Evolutionary conservation across 2,329 filamentous ascomycete species (phyloP).

Genomic region (Phyllosticta paracitricarpa): DNA sequence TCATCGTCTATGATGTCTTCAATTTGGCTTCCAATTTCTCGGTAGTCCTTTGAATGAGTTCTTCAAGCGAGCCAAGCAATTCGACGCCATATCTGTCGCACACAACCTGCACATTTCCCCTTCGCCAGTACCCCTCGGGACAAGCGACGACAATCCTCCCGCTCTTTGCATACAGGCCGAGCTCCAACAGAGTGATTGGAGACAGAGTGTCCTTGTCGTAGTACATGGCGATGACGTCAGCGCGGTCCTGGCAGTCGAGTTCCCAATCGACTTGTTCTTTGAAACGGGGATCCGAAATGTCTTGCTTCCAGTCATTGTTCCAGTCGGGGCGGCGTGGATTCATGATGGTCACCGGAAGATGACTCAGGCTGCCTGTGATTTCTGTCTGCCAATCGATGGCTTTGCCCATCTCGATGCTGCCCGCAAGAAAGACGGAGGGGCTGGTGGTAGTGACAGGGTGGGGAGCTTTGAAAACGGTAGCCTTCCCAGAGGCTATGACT

Average conservation of each 20-base stretch:
- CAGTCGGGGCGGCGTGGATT: slow-evolving; percentile 50
- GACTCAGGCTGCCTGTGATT: slow-evolving; percentile 26
- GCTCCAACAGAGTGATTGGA: slow-evolving; percentile 50
- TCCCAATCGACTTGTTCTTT: slow-evolving; percentile 52
- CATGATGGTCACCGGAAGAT: slow-evolving; percentile 44
- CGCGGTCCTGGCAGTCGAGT: slow-evolving; percentile 44
- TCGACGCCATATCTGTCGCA: slow-evolving; percentile 41
- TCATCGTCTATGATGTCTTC: neutral
- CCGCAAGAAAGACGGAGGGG: slow-evolving; percentile 47
- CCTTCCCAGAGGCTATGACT: slow-evolving; percentile 6
- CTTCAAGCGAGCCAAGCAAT: slow-evolving; percentile 33
- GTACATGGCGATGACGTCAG: slow-evolving; percentile 47
- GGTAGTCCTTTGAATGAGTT: slow-evolving; percentile 28
- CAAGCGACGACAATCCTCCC: slow-evolving; percentile 46
- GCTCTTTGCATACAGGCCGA: slow-evolving; percentile 43
- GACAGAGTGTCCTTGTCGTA: slow-evolving; percentile 45
- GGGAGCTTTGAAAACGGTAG: slow-evolving; percentile 14
- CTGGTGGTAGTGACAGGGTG: slow-evolving; percentile 15
- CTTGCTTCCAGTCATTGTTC: slow-evolving; percentile 45
- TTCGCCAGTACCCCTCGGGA: slow-evolving; percentile 43
- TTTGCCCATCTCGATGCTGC: slow-evolving; percentile 40
- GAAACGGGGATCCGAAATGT: slow-evolving; percentile 36
- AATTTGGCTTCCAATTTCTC: neutral
- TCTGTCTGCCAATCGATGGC: slow-evolving; percentile 43
- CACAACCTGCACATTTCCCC: slow-evolving; percentile 51